phyloP scores from a whole-genome alignment of 1,284 basidiomycete species.

The Xerocomus minutiporus region DNA sequence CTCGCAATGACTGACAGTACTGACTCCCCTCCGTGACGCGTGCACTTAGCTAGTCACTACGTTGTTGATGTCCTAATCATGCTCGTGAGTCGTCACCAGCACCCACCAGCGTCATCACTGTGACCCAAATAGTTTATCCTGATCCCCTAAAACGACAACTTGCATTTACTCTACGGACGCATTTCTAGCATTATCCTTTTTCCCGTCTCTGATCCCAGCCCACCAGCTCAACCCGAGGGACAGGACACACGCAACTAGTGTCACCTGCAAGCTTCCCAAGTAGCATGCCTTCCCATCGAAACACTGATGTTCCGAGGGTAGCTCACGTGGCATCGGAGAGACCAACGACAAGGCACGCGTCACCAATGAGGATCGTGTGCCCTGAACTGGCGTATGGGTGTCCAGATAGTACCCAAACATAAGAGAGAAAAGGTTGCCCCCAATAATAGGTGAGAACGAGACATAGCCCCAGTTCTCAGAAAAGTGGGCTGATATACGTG shows the following conservation, averaged over 20 bases:
- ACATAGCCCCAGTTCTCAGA: slow-evolving; percentile 89
- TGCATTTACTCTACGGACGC: background rate
- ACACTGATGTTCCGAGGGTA: slow-evolving; percentile 39
- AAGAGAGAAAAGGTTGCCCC: slow-evolving; percentile 82
- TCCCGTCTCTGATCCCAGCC: slow-evolving; percentile 40
- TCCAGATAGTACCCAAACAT: slow-evolving; percentile 80
- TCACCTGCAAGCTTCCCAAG: slow-evolving; percentile 41
- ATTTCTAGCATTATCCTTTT: slow-evolving; percentile 10
- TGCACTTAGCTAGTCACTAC: too few relatives aligned
- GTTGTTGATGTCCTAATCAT: too few relatives aligned
- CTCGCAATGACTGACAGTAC: too few relatives aligned
- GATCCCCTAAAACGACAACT: too few relatives aligned
- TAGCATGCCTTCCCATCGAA: slow-evolving; percentile 47
- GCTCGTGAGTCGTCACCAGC: too few relatives aligned
- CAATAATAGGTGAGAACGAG: slow-evolving; percentile 73
- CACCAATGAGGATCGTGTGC: background rate
- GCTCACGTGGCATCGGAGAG: slow-evolving; percentile 16
- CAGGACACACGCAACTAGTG: slow-evolving; percentile 39
- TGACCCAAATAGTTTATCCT: too few relatives aligned
- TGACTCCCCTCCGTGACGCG: too few relatives aligned
- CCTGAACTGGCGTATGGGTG: slow-evolving; percentile 45
- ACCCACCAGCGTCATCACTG: too few relatives aligned
- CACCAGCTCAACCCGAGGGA: slow-evolving; percentile 43
- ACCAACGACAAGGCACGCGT: slow-evolving; percentile 3
- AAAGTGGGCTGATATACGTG: slow-evolving; percentile 50